phyloP scores from a whole-genome alignment of 257 asterid species.

The Plantago ovata region DNA sequence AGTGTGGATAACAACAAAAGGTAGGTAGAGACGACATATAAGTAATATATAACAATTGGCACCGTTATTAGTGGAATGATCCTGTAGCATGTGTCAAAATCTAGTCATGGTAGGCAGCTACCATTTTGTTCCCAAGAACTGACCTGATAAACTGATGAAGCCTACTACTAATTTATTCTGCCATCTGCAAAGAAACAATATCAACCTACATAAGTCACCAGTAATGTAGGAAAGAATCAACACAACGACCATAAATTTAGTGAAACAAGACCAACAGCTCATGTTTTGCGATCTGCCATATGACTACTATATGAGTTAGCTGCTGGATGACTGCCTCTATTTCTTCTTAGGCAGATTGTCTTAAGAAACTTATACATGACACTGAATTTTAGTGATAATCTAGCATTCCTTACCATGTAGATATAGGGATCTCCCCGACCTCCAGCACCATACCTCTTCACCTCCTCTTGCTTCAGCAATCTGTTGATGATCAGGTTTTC shows the following conservation, averaged over 20 bases:
- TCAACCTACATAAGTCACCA: not conserved
- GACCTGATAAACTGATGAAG: not conserved
- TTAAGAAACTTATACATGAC: not conserved
- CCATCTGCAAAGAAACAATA: constrained; percentile 32
- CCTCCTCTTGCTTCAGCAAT: constrained; percentile 66
- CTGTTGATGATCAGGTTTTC: constrained; percentile 36
- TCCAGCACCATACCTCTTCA: constrained; percentile 84
- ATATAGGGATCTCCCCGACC: constrained; percentile 81
- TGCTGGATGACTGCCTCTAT: not conserved
- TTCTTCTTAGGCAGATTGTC: not conserved
- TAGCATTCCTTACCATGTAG: constrained; percentile 53
- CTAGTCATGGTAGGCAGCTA: not conserved
- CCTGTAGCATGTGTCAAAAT: not conserved
- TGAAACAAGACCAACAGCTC: not conserved
- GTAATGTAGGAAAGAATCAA: constrained; percentile 1
- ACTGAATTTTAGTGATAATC: not conserved
- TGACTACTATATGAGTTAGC: too few species aligned
- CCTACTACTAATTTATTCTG: constrained; percentile 24
- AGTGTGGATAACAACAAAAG: too few species aligned
- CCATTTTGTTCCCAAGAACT: not conserved
- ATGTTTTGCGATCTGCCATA: not conserved
- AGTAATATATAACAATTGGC: not conserved
- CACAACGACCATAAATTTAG: not conserved
- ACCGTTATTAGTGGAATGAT: constrained; percentile 1
- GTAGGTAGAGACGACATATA: not conserved